Percentiles rank a stretch among this genome's conserved stretches.
phyloP scores from a whole-genome alignment of 257 asterid species.

The Fraxinus americana region DNA sequence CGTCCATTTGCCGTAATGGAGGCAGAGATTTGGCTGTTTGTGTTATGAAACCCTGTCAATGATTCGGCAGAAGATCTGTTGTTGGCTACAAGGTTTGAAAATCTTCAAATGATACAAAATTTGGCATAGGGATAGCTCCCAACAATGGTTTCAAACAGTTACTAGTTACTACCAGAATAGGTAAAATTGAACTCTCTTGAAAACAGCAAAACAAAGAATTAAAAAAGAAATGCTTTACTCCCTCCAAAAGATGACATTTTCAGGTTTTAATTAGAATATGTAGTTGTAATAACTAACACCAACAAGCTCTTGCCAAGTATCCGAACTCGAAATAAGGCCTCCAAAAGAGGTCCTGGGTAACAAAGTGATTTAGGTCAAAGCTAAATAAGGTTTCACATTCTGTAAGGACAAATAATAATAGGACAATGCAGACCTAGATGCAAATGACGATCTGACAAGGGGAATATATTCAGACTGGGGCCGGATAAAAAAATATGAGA shows the following conservation, averaged over 20 bases:
- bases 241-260: slow-evolving; percentile 33
- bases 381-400: not conserved
- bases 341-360: not conserved
- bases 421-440: not conserved
- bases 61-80: slow-evolving; percentile 18
- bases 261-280: not conserved
- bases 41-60: slow-evolving; percentile 82
- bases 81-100: not conserved
- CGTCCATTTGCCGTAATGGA: slow-evolving; percentile 82
- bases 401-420: not conserved
- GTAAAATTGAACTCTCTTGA: not conserved
- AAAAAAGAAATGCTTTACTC: too few species aligned
- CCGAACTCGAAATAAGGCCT: not conserved
- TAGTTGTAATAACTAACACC: not conserved
- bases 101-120: slow-evolving; percentile 2
- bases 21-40: slow-evolving; percentile 92
- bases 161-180: not conserved
- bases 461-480: not conserved
- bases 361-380: not conserved
- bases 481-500: not conserved
- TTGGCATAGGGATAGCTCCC: slow-evolving; percentile 21
- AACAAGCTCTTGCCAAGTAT: not conserved
- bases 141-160: not conserved
- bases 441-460: not conserved
- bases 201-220: too few species aligned